Percentiles rank a stretch among this genome's conserved stretches.
phyloP scores from a whole-genome alignment of 164 flowering plant genomes.

The Nymphaea colorata region DNA sequence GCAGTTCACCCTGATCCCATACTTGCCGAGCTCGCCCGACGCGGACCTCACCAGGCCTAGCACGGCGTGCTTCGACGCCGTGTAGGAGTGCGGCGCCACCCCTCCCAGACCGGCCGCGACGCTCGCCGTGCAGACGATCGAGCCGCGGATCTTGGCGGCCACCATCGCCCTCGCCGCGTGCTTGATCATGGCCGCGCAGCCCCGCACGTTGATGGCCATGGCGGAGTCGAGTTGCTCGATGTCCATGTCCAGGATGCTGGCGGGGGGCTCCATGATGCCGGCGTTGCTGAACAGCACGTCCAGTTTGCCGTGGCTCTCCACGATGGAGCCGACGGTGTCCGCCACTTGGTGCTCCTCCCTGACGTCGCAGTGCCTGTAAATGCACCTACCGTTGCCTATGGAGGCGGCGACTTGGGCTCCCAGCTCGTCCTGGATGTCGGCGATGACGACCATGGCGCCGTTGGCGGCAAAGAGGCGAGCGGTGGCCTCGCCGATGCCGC shows the following conservation, averaged over 20 bases:
- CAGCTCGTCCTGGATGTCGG: slow-evolving; percentile 19
- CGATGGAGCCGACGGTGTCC: slow-evolving; percentile 5
- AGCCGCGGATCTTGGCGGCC: slow-evolving; percentile 5
- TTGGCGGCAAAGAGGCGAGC: slow-evolving; percentile 13
- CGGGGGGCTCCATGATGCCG: slow-evolving; percentile 7
- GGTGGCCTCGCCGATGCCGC: slow-evolving; percentile 22
- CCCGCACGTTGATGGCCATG: slow-evolving; percentile 13
- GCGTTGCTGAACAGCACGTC: slow-evolving; percentile 27
- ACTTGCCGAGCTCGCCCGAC: slow-evolving; percentile 13
- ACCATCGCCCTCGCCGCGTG: slow-evolving; percentile 21
- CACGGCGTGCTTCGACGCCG: slow-evolving; percentile 20
- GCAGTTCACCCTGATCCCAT: slow-evolving; percentile 36
- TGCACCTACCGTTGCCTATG: slow-evolving; percentile 8
- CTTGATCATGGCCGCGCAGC: slow-evolving; percentile 10
- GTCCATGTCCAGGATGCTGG: slow-evolving; percentile 15
- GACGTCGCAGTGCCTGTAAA: slow-evolving; percentile 20
- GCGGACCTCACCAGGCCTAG: slow-evolving; percentile 15
- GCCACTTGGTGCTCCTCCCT: slow-evolving; percentile 18
- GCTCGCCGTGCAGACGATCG: slow-evolving; percentile 22
- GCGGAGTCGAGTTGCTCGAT: slow-evolving; percentile 4
- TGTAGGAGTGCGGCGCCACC: slow-evolving; percentile 7
- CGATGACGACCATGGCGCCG: slow-evolving; percentile 16
- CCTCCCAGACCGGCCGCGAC: slow-evolving; percentile 13
- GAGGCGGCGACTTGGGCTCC: slow-evolving; percentile 13
- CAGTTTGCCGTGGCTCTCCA: slow-evolving; percentile 13